These are phyloP conservation scores for Thermothelomyces thermophilus DNA, from an alignment of 2,329 filamentous ascomycete species.

Conservation along the genomic window DNA sequence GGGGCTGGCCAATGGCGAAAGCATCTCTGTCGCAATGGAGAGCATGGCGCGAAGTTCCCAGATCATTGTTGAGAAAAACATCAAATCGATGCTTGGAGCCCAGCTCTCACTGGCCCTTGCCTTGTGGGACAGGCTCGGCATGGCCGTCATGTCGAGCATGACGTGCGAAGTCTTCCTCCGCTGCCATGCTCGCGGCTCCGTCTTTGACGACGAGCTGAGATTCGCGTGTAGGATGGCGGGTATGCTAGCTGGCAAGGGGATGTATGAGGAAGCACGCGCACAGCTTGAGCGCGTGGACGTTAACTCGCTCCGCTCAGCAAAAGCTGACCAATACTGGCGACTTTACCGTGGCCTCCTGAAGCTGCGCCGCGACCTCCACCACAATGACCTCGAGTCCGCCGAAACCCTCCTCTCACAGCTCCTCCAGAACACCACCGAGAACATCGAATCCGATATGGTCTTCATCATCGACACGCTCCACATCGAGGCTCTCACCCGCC, in stretches of 20 bases:
- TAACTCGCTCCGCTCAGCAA: slow-evolving; percentile 59
- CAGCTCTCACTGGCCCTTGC: slow-evolving; percentile 67
- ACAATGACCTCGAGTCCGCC: slow-evolving; percentile 45
- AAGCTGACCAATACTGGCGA: slow-evolving; percentile 67
- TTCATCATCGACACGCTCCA: slow-evolving; percentile 47
- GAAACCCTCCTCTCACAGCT: slow-evolving; percentile 46
- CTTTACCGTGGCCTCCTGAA: slow-evolving; percentile 62
- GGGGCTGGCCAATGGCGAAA: slow-evolving; percentile 63
- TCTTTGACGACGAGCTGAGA: slow-evolving; percentile 72
- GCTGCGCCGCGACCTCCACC: slow-evolving; percentile 55
- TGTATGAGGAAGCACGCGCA: slow-evolving; percentile 61
- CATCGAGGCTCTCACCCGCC: slow-evolving; percentile 44
- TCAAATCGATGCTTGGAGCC: slow-evolving; percentile 65
- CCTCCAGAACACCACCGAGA: slow-evolving; percentile 41
- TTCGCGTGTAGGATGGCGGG: slow-evolving; percentile 65
- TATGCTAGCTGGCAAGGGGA: slow-evolving; percentile 58
- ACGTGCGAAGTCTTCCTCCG: slow-evolving; percentile 68
- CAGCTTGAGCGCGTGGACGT: slow-evolving; percentile 42
- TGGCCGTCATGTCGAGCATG: slow-evolving; percentile 47
- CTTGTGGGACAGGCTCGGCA: slow-evolving; percentile 69
- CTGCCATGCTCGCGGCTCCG: slow-evolving; percentile 54
- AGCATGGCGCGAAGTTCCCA: slow-evolving; percentile 77
- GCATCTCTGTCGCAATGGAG: slow-evolving; percentile 60
- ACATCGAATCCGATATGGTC: slow-evolving; percentile 39
- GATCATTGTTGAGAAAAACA: slow-evolving; percentile 68